Evolutionary conservation across 2,329 filamentous ascomycete genomes (phyloP).

Genomic region (Exophiala xenobiotica): DNA sequence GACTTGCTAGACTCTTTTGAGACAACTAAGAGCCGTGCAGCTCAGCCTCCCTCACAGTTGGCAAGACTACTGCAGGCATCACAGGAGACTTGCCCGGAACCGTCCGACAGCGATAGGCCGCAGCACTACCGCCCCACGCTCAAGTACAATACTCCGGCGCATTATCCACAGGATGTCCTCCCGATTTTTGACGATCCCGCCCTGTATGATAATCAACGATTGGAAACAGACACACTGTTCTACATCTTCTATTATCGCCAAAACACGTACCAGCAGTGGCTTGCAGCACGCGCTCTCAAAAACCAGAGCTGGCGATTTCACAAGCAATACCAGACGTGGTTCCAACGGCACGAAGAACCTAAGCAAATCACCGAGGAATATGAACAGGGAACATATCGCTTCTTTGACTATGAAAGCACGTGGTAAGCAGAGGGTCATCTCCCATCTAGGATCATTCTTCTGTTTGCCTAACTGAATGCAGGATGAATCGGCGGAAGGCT

Average conservation of each 20-base stretch:
- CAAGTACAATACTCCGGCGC: constrained; percentile 72
- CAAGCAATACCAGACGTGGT: constrained; percentile 99
- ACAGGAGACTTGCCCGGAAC: constrained; percentile 70
- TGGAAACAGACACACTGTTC: constrained; percentile 94
- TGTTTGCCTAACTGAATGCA: constrained; percentile 40
- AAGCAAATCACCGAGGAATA: constrained; percentile 99
- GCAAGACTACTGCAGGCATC: constrained; percentile 75
- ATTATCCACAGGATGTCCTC: constrained; percentile 91
- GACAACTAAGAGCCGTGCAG: constrained; percentile 69
- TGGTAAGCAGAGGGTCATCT: constrained; percentile 63
- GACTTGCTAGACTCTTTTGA: constrained; percentile 92
- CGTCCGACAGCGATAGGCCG: constrained; percentile 76
- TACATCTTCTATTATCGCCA: constrained; percentile 99
- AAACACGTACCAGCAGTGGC: constrained; percentile 89
- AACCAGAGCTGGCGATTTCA: constrained; percentile 99
- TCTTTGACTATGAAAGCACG: constrained; percentile 99
- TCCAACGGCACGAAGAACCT: constrained; percentile 95
- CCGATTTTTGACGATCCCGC: constrained; percentile 87
- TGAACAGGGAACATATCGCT: constrained; percentile 97
- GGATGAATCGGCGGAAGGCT: constrained; percentile 98
- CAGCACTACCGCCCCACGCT: constrained; percentile 81
- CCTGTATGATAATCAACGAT: constrained; percentile 70
- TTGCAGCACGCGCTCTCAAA: constrained; percentile 95
- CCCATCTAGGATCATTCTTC: constrained; percentile 24
- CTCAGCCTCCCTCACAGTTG: constrained; percentile 62